These are phyloP conservation scores for Lyophyllum semitale DNA, from an alignment of 768 basidiomycete genomes.

Conservation along the genomic window DNA sequence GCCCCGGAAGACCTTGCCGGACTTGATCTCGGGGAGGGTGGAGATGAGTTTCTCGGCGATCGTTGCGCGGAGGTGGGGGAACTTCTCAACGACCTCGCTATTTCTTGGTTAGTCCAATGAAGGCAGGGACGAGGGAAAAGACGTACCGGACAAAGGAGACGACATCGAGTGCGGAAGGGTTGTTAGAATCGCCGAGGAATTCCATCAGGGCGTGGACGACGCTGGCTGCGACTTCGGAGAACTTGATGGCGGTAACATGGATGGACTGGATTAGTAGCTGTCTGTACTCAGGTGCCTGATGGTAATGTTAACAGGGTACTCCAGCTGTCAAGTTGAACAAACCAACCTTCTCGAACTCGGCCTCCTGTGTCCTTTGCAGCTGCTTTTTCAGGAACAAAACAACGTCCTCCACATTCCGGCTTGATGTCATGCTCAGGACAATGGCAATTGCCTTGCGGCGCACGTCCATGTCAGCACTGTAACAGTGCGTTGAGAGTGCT, in stretches of 20 bases:
- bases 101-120: background rate
- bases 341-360: constrained; percentile 86
- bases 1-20: constrained; percentile 95
- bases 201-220: constrained; percentile 94
- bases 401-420: constrained; percentile 95
- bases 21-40: constrained; percentile 86
- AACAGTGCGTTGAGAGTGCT: background rate
- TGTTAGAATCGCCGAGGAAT: constrained; percentile 92
- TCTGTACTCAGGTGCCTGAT: constrained; percentile 90
- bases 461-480: constrained; percentile 93
- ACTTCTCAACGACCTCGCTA: constrained; percentile 96
- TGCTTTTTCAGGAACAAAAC: constrained; percentile 98
- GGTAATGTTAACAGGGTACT: background rate
- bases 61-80: constrained; percentile 79
- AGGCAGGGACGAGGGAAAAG: background rate
- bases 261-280: constrained; percentile 97
- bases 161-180: constrained; percentile 93
- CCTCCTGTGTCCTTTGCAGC: constrained; percentile 88
- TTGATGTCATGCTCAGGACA: constrained; percentile 90
- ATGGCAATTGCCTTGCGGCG: constrained; percentile 89
- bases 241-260: constrained; percentile 93
- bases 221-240: constrained; percentile 94
- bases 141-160: constrained; percentile 64
- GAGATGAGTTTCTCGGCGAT: constrained; percentile 85
- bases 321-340: background rate